Conservation (phyloP, 331 rosid species). For the Dryas integrifolia region DNA sequence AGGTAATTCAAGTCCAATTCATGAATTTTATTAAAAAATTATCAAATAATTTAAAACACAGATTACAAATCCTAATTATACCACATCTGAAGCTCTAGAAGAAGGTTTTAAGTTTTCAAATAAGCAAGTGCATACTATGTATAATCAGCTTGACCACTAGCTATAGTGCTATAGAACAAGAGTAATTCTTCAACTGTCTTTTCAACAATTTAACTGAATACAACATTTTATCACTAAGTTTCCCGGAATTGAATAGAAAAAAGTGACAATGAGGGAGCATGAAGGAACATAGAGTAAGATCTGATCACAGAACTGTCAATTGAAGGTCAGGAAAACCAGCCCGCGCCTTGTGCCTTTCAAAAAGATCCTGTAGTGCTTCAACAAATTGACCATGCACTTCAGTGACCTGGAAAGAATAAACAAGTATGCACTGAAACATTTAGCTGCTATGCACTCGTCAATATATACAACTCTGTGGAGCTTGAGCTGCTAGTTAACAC, state of each 20-base stretch:
- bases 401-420: conserved; percentile 45
- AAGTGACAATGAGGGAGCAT: not conserved
- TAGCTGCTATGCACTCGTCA: not conserved
- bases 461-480: not conserved
- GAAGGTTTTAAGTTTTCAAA: not conserved
- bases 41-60: not conserved
- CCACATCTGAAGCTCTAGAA: not conserved
- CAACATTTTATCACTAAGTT: not conserved
- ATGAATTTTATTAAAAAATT: not conserved
- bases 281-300: not conserved
- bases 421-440: not conserved
- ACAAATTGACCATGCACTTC: conserved; percentile 59
- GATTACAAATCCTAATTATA: not conserved
- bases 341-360: conserved; percentile 69
- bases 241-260: not conserved
- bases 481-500: not conserved
- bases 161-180: not conserved
- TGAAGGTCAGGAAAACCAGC: conserved; percentile 70
- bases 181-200: not conserved
- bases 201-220: not conserved
- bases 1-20: not conserved
- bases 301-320: conserved; percentile 58
- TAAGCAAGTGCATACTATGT: not conserved
- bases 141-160: not conserved
- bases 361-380: conserved; percentile 69